These are phyloP conservation scores for Pestalotiopsis sp. DNA, from an alignment of 2,329 filamentous ascomycete genomes.

Conservation along the genomic window DNA sequence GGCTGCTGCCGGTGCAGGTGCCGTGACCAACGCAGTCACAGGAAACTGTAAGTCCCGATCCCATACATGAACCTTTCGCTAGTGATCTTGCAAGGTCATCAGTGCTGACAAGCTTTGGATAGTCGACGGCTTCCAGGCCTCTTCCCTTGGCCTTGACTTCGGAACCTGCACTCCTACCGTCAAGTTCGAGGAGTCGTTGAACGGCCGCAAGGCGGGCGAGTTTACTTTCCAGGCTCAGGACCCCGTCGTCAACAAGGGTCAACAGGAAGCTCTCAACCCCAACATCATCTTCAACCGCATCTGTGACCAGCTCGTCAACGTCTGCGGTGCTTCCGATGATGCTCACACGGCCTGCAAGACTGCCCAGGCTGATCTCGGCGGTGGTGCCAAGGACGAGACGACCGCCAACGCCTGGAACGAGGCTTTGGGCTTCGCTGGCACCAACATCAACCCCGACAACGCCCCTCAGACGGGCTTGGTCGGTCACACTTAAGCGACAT, in stretches of 20 bases:
- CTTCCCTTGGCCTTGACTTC: slow-evolving; percentile 47
- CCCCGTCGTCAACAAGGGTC: slow-evolving; percentile 60
- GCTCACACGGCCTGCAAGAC: slow-evolving; percentile 55
- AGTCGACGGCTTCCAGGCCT: slow-evolving; percentile 32
- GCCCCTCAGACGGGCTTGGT: slow-evolving; percentile 39
- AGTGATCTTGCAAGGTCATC: not conserved
- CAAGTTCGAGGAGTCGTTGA: slow-evolving; percentile 60
- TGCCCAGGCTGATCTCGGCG: slow-evolving; percentile 46
- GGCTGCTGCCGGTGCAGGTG: slow-evolving; percentile 28
- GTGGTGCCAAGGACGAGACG: slow-evolving; percentile 35
- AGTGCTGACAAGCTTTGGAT: not conserved
- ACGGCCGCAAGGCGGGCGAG: slow-evolving; percentile 58
- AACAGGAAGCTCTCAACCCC: slow-evolving; percentile 71
- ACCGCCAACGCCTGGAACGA: slow-evolving; percentile 45
- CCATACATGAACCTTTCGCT: not conserved
- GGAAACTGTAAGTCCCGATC: slow-evolving; percentile 22
- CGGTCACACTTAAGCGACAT: slow-evolving; percentile 34
- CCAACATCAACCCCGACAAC: slow-evolving; percentile 41
- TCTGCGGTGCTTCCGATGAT: slow-evolving; percentile 64
- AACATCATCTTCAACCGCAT: slow-evolving; percentile 76
- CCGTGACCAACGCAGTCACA: slow-evolving; percentile 32
- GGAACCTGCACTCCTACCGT: slow-evolving; percentile 59
- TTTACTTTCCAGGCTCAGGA: slow-evolving; percentile 72
- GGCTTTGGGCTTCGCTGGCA: slow-evolving; percentile 41
- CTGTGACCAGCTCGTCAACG: slow-evolving; percentile 69